phyloP scores from a whole-genome alignment of 2,329 filamentous ascomycete genomes.

The Pseudogymnoascus sp. region DNA sequence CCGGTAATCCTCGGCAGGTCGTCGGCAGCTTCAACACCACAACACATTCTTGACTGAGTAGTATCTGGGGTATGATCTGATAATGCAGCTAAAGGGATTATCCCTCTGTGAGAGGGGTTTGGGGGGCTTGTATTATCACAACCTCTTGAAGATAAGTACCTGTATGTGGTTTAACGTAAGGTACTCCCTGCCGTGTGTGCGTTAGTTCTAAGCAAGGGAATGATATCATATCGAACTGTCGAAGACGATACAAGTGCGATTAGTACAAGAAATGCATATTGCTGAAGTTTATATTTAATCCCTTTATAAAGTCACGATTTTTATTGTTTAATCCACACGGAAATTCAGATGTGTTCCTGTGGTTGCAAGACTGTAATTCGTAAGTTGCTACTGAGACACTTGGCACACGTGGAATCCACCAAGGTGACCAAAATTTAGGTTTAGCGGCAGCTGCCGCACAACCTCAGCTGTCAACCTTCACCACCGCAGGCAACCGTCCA shows the following conservation, averaged over 20 bases:
- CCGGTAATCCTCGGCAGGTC: background rate
- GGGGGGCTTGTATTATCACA: background rate
- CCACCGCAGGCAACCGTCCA: conserved; percentile 1
- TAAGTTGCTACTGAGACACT: background rate
- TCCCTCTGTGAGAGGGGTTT: background rate
- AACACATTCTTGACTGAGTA: background rate
- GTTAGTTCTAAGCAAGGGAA: background rate
- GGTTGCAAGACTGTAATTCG: background rate
- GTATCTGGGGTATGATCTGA: background rate
- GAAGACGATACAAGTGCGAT: background rate
- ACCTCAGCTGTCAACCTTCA: conserved; percentile 2
- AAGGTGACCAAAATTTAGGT: conserved; percentile 6
- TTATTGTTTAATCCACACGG: background rate
- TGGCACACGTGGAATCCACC: conserved; percentile 1
- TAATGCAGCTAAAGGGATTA: background rate
- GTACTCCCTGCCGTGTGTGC: background rate
- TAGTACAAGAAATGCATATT: background rate
- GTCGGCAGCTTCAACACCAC: background rate
- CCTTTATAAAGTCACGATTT: background rate
- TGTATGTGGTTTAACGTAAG: background rate
- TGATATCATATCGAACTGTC: background rate
- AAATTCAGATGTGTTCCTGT: background rate
- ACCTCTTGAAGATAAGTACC: background rate
- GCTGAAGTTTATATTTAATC: background rate
- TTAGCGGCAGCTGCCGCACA: conserved; percentile 6